These are phyloP conservation scores for Erysimum cheiranthoides DNA, from an alignment of 345 rosid genomes.

Conservation along the genomic window DNA sequence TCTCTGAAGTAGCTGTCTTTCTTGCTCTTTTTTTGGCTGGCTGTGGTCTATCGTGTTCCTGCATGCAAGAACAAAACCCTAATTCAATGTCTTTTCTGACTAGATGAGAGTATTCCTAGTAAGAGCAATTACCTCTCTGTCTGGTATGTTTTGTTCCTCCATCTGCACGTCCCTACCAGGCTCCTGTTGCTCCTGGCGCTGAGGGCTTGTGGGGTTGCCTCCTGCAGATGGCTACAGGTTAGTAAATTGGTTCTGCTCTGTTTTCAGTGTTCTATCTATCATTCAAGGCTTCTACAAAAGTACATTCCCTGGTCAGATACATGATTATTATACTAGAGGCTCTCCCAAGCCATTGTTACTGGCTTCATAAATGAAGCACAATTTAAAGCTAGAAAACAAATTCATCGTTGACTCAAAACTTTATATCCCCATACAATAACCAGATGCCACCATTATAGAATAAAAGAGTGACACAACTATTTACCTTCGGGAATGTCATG, in stretches of 20 bases:
- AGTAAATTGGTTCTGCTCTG: constrained; percentile 29
- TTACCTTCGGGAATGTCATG: constrained; percentile 62
- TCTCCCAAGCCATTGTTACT: constrained; percentile 28
- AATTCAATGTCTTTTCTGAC: constrained; percentile 2
- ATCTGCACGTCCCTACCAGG: constrained; percentile 27
- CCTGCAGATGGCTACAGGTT: constrained; percentile 47
- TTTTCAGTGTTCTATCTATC: constrained; percentile 15
- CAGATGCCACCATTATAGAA: constrained; percentile 12
- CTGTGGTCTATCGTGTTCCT: constrained; percentile 54
- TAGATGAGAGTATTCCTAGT: constrained; percentile 17
- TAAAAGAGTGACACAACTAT: constrained; percentile 26
- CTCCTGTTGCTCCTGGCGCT: constrained; percentile 34
- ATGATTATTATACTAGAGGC: constrained; percentile 20
- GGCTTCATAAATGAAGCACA: constrained; percentile 14
- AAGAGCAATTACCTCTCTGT: constrained; percentile 52
- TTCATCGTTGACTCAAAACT: constrained; percentile 2
- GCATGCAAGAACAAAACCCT: constrained; percentile 45
- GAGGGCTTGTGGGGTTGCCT: constrained; percentile 53
- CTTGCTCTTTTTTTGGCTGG: constrained; percentile 56
- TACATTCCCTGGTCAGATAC: constrained; percentile 23
- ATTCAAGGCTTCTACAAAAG: constrained; percentile 28
- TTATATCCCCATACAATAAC: constrained; percentile 27
- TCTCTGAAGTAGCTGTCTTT: constrained; percentile 47
- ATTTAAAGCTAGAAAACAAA: neutral
- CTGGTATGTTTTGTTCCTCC: constrained; percentile 49